A percentile compares a stretch with the other conserved stretches of the same genome.
These are phyloP conservation scores for Umbelopsis sp. DNA, from an alignment of 192 early-diverging fungal species.

Conservation along the genomic window DNA sequence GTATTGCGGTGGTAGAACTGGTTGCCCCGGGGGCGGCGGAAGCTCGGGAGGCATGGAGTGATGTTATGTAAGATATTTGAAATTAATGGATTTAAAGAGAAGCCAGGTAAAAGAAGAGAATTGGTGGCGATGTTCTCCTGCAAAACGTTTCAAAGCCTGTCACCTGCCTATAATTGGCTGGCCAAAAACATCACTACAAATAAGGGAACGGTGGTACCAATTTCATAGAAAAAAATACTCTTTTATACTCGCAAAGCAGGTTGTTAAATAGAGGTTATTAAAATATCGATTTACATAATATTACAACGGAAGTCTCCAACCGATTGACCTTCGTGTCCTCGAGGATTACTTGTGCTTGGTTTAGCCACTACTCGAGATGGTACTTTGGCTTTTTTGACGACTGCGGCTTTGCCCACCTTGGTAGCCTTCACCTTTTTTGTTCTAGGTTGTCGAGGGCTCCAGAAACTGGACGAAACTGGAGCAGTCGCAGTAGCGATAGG, in stretches of 20 bases:
- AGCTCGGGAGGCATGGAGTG: background rate
- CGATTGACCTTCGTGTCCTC: slow-evolving; percentile 17
- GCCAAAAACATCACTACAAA: slow-evolving; percentile 13
- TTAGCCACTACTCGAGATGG: slow-evolving; percentile 3
- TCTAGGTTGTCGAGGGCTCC: slow-evolving; percentile 8
- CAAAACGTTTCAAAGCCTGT: background rate
- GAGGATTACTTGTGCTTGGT: slow-evolving; percentile 4
- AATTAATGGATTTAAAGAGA: background rate
- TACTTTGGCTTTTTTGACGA: slow-evolving; percentile 7
- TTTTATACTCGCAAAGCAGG: background rate
- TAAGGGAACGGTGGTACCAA: background rate
- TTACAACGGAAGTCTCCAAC: slow-evolving; percentile 14
- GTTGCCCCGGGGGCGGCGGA: background rate
- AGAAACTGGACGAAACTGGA: background rate
- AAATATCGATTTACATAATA: slow-evolving; percentile 3
- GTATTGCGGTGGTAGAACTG: slow-evolving; percentile 15
- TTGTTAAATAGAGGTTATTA: background rate
- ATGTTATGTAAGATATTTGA: background rate
- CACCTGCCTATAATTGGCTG: background rate
- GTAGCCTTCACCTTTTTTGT: background rate
- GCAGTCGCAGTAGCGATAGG: background rate
- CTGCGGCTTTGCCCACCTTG: background rate
- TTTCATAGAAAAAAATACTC: background rate
- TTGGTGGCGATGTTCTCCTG: background rate
- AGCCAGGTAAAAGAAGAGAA: background rate